Conservation (phyloP, 345 rosid genomes). For the Hirschfeldia incana region DNA sequence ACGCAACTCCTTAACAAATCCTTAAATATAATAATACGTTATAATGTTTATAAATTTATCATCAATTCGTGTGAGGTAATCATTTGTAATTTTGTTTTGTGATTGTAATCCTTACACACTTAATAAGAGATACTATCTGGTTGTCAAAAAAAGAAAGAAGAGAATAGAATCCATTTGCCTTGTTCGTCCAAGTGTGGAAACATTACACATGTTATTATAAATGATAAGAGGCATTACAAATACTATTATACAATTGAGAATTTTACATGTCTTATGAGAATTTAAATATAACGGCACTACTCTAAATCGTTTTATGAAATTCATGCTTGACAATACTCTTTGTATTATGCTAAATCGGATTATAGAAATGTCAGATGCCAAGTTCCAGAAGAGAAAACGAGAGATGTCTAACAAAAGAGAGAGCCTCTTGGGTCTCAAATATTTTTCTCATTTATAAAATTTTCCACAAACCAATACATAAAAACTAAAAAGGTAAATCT, state of each 20-base stretch:
- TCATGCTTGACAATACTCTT: neutral
- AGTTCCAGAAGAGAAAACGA: neutral
- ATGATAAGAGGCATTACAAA: neutral
- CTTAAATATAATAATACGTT: neutral
- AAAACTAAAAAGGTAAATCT: neutral
- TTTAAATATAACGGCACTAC: neutral
- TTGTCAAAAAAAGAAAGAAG: too few relatives aligned
- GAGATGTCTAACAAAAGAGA: neutral
- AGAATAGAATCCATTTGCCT: neutral
- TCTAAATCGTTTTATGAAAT: neutral
- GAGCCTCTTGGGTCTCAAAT: neutral
- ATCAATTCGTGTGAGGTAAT: neutral
- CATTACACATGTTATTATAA: neutral
- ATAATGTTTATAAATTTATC: neutral
- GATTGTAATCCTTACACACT: neutral
- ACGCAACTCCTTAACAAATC: conserved; percentile 56
- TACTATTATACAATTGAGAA: too few relatives aligned
- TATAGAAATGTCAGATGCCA: too few relatives aligned
- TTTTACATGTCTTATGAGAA: too few relatives aligned
- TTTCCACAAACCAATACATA: neutral
- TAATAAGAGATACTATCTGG: neutral
- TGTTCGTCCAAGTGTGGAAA: neutral
- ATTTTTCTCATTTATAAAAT: neutral
- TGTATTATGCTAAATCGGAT: neutral
- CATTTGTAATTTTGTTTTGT: neutral